Evolutionary conservation across 129 eudicot species (phyloP), one percentile per base, ranked within the genome.

Genomic region (Arctium minus): DNA sequence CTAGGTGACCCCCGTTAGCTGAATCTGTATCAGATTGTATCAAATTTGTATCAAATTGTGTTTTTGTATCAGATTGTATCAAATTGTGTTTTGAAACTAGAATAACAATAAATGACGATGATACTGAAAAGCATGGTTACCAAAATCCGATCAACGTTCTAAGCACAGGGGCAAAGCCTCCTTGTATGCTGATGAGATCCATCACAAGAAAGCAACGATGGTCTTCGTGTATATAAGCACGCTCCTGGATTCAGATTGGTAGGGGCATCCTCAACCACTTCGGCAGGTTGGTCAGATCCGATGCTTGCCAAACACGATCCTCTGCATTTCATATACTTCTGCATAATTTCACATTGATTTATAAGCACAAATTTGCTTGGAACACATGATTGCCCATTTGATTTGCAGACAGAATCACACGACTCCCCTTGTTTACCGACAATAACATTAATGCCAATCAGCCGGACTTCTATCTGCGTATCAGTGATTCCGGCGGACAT

Each of bases 391-490:
- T 89, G 92, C 71, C 96, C 96, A 64, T 70, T 86, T 77, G 88
- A 79, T 80, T 92, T 96, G 86, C 99, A 96, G 9, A 72, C 94
- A 12, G 94, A 88, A 88, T 92, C 97, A 70, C 99, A 96, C 17
- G 99, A 96, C 85, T 96, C 96, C 84, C 99, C 99, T 87, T 96
- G 99, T 89, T 97, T 93, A 35, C 98, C 99, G 75, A 89, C 85
- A 77, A 96, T 42, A 85, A 93, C 80, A 70, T 83, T 89, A 73
- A 96, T 93, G 75, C 98, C 99, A 69, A 85, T 73, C 39, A 96
- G 86, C 80, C 90, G 88, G 42, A 85, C 84, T 86, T 93, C 98
- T 8, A 84, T 73, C 33, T 76, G 90, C 11, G 76, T 33, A 75
- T 82, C 91, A 65, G 91, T 88, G 84, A 85, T 84, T 62, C 84